Evolutionary conservation across 179 eudicot species (phyloP).

Genomic region (Beta macrorhiza): DNA sequence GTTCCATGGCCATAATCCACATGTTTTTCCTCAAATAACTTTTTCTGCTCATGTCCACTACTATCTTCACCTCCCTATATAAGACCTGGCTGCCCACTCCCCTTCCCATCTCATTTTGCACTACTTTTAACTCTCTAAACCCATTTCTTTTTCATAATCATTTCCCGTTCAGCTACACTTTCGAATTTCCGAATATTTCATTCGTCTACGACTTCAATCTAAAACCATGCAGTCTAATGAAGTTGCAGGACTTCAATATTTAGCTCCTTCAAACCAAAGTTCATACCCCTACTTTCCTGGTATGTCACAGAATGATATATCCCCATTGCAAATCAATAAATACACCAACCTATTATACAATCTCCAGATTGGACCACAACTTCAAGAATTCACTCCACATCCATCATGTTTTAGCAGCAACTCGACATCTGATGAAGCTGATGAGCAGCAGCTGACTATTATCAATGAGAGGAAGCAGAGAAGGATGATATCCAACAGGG

Average conservation of each 20-base stretch:
- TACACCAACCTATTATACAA: constrained; percentile 49
- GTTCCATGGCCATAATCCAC: constrained; percentile 26
- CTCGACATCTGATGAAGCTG: constrained; percentile 91
- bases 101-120: constrained; percentile 34
- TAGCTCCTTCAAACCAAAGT: constrained; percentile 39
- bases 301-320: constrained; percentile 33
- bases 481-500: constrained; percentile 98
- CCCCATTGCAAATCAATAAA: constrained; percentile 44
- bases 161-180: neutral
- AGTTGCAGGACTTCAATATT: constrained; percentile 32
- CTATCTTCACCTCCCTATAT: constrained; percentile 39
- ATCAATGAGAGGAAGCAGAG: constrained; percentile 92
- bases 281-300: constrained; percentile 41
- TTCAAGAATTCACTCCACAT: constrained; percentile 55
- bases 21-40: constrained; percentile 21
- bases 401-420: constrained; percentile 59
- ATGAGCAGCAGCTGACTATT: constrained; percentile 70
- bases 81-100: constrained; percentile 32
- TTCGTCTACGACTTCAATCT: constrained; percentile 9
- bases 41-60: constrained; percentile 28
- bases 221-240: constrained; percentile 42
- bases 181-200: neutral
- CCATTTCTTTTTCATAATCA: constrained; percentile 8
- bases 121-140: constrained; percentile 23
- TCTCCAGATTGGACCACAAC: constrained; percentile 52